phyloP scores from a whole-genome alignment of 2,329 filamentous ascomycete species.

The Fusarium staphyleae region DNA sequence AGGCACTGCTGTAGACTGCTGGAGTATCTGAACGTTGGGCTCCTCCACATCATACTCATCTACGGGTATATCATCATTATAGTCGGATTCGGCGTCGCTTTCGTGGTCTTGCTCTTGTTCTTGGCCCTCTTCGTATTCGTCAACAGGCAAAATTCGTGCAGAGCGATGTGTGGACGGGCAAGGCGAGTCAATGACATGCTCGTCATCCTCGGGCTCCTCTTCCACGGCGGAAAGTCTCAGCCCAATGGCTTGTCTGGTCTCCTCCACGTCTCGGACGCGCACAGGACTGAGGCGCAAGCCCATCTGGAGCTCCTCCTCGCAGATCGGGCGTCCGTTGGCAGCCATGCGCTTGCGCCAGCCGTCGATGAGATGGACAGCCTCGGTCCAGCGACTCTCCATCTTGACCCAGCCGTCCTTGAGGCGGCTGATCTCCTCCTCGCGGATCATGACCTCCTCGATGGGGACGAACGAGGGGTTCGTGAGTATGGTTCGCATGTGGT shows the following conservation, averaged over 20 bases:
- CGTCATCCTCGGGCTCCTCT: constrained; percentile 53
- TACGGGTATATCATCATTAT: constrained; percentile 55
- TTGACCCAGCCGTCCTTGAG: constrained; percentile 88
- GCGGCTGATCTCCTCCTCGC: constrained; percentile 87
- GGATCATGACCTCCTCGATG: constrained; percentile 90
- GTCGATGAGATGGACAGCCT: constrained; percentile 89
- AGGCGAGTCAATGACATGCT: constrained; percentile 38
- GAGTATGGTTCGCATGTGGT: constrained; percentile 81
- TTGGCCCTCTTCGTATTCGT: constrained; percentile 7
- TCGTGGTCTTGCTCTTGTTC: constrained; percentile 38
- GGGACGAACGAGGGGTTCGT: constrained; percentile 97
- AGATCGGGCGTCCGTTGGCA: constrained; percentile 71
- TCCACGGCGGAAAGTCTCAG: constrained; percentile 55
- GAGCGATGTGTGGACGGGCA: constrained; percentile 37
- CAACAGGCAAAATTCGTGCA: constrained; percentile 19
- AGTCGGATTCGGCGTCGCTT: constrained; percentile 52
- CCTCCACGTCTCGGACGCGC: constrained; percentile 59
- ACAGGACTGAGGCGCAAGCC: constrained; percentile 70
- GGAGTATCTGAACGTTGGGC: constrained; percentile 54
- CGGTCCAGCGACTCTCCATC: constrained; percentile 90
- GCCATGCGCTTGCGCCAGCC: constrained; percentile 87
- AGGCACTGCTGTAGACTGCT: constrained; percentile 50
- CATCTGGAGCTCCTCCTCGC: constrained; percentile 71
- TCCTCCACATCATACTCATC: constrained; percentile 53
- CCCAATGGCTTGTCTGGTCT: constrained; percentile 51